Evolutionary conservation across 768 basidiomycete species (phyloP).

Genomic region (Arthromyces matolae): DNA sequence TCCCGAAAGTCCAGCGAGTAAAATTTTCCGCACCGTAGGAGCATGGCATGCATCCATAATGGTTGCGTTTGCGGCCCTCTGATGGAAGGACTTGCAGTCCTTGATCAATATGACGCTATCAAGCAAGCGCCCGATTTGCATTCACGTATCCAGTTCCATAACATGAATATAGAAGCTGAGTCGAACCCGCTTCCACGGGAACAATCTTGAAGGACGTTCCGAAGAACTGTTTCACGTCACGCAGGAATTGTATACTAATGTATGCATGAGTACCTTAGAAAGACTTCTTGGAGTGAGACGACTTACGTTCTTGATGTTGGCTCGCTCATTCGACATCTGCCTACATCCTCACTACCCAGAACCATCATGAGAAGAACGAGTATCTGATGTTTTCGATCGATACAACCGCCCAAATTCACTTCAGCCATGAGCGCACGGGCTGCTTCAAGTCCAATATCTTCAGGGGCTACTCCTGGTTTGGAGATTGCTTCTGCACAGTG

Average conservation of each 20-base stretch:
- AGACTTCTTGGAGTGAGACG: background rate
- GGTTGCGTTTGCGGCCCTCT: background rate
- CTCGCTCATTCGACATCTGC: constrained; percentile 81
- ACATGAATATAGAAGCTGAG: constrained; percentile 80
- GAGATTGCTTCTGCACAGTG: constrained; percentile 88
- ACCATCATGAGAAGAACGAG: constrained; percentile 89
- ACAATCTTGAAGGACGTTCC: constrained; percentile 92
- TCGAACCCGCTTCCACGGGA: constrained; percentile 48
- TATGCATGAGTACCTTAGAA: constrained; percentile 5
- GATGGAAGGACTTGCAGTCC: no score
- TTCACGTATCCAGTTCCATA: constrained; percentile 92
- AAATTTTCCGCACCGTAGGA: no score
- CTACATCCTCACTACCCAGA: constrained; percentile 96
- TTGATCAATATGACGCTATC: background rate
- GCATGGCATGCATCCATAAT: no score
- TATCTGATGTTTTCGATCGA: constrained; percentile 86
- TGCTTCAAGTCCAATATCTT: constrained; percentile 86
- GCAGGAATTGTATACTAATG: constrained; percentile 83
- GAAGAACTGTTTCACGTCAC: constrained; percentile 79
- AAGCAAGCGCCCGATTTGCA: constrained; percentile 70
- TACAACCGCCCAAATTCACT: constrained; percentile 79
- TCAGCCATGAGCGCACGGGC: constrained; percentile 77
- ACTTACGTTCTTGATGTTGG: constrained; percentile 80
- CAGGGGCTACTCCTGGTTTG: constrained; percentile 78
- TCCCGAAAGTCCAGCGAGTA: no score